These are phyloP conservation scores for Penicillium brevicompactum DNA, from an alignment of 2,329 filamentous ascomycete genomes.

Conservation along the genomic window DNA sequence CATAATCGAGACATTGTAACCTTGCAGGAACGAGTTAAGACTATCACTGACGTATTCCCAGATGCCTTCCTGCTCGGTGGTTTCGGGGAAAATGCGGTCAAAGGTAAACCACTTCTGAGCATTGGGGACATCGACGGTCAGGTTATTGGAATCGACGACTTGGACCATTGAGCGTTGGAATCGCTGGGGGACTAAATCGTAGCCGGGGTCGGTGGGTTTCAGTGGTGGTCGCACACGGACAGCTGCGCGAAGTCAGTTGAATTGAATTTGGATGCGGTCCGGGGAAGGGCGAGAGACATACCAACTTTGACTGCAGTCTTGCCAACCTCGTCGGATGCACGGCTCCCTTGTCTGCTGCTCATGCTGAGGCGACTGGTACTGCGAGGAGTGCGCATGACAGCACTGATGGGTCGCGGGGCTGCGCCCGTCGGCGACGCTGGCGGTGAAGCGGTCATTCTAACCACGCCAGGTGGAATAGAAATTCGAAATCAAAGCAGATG, in stretches of 20 bases:
- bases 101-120: conserved; percentile 96
- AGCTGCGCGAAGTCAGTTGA: conserved; percentile 54
- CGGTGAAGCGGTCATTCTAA: conserved; percentile 65
- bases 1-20: conserved; percentile 96
- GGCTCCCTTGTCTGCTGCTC: conserved; percentile 72
- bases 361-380: conserved; percentile 86
- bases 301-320: conserved; percentile 96
- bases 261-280: background rate
- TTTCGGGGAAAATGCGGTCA: conserved; percentile 86
- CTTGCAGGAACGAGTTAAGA: conserved; percentile 85
- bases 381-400: conserved; percentile 73
- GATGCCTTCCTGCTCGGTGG: conserved; percentile 81
- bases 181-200: conserved; percentile 90
- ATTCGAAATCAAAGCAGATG: background rate
- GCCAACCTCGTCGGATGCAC: conserved; percentile 84
- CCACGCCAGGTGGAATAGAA: conserved; percentile 23
- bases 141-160: conserved; percentile 78
- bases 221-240: conserved; percentile 91
- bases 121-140: conserved; percentile 87
- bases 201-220: conserved; percentile 81
- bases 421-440: conserved; percentile 64
- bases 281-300: conserved; percentile 55
- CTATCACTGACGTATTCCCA: conserved; percentile 95
- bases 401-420: conserved; percentile 74
- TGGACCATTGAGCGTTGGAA: conserved; percentile 94